phyloP scores from a whole-genome alignment of 202 grass and related monocot genomes.

The Schoenoplectus triqueter region DNA sequence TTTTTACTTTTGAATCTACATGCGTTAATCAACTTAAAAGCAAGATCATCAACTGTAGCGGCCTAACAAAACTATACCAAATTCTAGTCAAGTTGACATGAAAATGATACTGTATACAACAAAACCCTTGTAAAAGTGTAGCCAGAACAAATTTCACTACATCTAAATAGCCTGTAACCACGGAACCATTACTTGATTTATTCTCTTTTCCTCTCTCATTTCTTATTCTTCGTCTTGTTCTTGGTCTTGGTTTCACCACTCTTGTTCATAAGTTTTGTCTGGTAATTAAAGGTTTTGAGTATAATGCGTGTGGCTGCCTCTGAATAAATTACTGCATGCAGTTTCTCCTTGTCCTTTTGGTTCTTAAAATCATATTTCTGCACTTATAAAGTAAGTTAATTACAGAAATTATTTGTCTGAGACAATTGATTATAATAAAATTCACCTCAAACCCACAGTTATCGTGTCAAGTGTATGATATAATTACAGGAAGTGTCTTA shows the following conservation, averaged over 20 bases:
- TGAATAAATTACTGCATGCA: neutral
- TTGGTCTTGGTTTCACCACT: neutral
- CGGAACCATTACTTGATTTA: neutral
- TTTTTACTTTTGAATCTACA: too few species aligned
- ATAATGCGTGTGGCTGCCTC: neutral
- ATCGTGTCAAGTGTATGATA: too few species aligned
- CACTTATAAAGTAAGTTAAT: neutral
- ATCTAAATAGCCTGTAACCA: neutral
- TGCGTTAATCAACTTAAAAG: too few species aligned
- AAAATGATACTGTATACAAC: too few species aligned
- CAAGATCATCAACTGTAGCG: too few species aligned
- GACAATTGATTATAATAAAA: neutral
- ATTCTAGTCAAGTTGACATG: too few species aligned
- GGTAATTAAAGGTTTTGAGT: neutral
- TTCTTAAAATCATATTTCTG: neutral
- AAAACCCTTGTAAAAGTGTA: neutral
- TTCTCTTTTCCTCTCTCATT: too few species aligned
- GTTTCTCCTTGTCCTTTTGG: neutral
- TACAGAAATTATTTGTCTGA: neutral
- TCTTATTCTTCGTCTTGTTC: neutral
- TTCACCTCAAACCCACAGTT: neutral
- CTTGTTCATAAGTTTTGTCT: neutral
- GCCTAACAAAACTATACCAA: too few species aligned
- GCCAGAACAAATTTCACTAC: neutral
- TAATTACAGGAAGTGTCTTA: too few species aligned